These are phyloP conservation scores for Podila verticillata DNA, from an alignment of 192 early-diverging fungal species.

Conservation along the genomic window DNA sequence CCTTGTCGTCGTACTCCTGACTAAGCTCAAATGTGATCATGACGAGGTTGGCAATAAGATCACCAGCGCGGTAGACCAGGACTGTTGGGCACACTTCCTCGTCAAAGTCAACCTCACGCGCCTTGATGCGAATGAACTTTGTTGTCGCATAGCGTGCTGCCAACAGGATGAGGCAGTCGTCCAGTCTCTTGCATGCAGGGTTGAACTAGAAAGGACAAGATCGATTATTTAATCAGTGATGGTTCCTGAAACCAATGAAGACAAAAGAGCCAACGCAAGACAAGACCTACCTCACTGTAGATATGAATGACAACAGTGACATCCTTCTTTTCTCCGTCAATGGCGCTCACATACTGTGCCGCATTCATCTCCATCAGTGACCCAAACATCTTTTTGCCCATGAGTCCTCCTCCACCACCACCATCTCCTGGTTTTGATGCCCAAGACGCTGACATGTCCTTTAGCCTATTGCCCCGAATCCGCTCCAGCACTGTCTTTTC, in stretches of 20 bases:
- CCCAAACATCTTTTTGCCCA: constrained; percentile 54
- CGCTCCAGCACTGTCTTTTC: constrained; percentile 49
- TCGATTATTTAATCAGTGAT: constrained; percentile 2
- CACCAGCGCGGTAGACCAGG: constrained; percentile 61
- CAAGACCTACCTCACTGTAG: constrained; percentile 56
- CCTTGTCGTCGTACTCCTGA: constrained; percentile 44
- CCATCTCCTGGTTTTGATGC: constrained; percentile 19
- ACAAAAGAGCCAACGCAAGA: not conserved
- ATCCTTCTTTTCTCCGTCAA: constrained; percentile 60
- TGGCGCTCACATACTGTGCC: constrained; percentile 57
- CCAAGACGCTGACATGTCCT: constrained; percentile 44
- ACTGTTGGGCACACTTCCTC: constrained; percentile 64
- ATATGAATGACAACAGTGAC: constrained; percentile 63
- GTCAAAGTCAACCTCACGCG: constrained; percentile 65
- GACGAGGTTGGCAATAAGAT: constrained; percentile 64
- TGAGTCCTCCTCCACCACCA: constrained; percentile 8
- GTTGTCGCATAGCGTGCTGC: constrained; percentile 59
- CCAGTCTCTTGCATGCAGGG: constrained; percentile 49
- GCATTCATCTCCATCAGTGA: constrained; percentile 56
- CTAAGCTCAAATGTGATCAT: constrained; percentile 60
- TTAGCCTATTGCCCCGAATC: constrained; percentile 55
- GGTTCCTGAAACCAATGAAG: not conserved
- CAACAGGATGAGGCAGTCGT: constrained; percentile 53
- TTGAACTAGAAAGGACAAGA: constrained; percentile 12
- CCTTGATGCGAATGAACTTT: constrained; percentile 62